These are phyloP conservation scores for Penstemon eatonii DNA, from an alignment of 257 asterid species.

Conservation along the genomic window DNA sequence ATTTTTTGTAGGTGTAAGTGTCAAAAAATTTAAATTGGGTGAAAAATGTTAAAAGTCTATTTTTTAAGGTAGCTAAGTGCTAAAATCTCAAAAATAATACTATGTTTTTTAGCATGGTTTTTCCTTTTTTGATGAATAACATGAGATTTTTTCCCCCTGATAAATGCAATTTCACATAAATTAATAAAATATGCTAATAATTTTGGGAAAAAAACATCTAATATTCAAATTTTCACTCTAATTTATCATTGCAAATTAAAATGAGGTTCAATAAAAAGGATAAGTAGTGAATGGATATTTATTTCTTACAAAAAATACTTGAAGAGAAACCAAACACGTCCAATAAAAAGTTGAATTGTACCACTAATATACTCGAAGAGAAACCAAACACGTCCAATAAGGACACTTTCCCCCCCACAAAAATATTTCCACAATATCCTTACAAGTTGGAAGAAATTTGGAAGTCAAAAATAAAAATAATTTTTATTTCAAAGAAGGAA, in stretches of 20 bases:
- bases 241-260: not conserved
- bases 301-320: not conserved
- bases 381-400: slow-evolving; percentile 10
- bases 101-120: too few species aligned
- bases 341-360: not conserved
- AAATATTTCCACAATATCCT: slow-evolving; percentile 30
- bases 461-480: slow-evolving; percentile 4
- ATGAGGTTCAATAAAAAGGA: not conserved
- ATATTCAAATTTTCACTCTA: not conserved
- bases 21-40: too few species aligned
- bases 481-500: slow-evolving; percentile 3
- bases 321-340: slow-evolving; percentile 17
- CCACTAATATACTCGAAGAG: not conserved
- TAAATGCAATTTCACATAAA: too few species aligned
- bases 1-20: too few species aligned
- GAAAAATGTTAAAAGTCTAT: too few species aligned
- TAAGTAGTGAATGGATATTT: not conserved
- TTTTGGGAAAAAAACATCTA: too few species aligned
- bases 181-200: too few species aligned
- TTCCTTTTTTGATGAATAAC: too few species aligned
- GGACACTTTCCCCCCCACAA: not conserved
- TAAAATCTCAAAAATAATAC: too few species aligned
- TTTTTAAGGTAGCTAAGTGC: too few species aligned
- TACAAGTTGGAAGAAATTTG: slow-evolving; percentile 23
- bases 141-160: too few species aligned